phyloP scores from a whole-genome alignment of 306 rosid species.

The Geum urbanum region DNA sequence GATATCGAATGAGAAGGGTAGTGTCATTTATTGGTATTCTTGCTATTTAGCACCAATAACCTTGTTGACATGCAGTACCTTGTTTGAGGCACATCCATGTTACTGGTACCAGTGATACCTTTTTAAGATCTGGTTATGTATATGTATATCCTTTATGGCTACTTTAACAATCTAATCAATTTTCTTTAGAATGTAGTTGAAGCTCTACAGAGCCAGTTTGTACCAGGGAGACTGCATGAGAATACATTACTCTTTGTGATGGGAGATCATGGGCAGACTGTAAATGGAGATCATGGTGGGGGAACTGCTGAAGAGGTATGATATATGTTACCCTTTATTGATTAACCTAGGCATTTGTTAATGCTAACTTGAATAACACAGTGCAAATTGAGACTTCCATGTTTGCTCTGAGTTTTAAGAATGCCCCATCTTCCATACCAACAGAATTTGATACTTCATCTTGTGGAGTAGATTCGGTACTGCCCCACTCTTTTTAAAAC shows the following conservation, averaged over 20 bases:
- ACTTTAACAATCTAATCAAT: slow-evolving; percentile 26
- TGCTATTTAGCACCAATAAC: not conserved
- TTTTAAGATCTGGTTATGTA: not conserved
- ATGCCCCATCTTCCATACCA: slow-evolving; percentile 43
- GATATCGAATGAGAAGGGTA: not conserved
- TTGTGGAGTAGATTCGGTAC: slow-evolving; percentile 67
- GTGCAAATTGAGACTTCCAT: slow-evolving; percentile 83
- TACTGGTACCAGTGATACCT: not conserved
- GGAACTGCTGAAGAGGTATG: slow-evolving; percentile 92
- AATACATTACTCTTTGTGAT: slow-evolving; percentile 88
- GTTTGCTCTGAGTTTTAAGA: slow-evolving; percentile 79
- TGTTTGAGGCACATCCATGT: slow-evolving; percentile 5
- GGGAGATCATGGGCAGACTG: slow-evolving; percentile 99
- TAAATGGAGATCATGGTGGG: slow-evolving; percentile 99
- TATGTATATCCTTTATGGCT: not conserved
- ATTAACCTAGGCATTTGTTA: not conserved
- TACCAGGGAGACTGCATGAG: slow-evolving; percentile 77
- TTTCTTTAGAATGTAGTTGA: slow-evolving; percentile 70
- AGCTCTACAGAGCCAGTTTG: slow-evolving; percentile 65
- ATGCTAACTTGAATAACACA: slow-evolving; percentile 29
- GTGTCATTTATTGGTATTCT: not conserved
- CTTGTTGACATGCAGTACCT: not conserved
- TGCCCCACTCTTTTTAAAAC: slow-evolving; percentile 18
- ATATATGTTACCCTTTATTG: not conserved
- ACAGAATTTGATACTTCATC: slow-evolving; percentile 47